These are phyloP conservation scores for Psophocarpus tetragonolobus DNA, from an alignment of 306 rosid genomes.

Conservation along the genomic window DNA sequence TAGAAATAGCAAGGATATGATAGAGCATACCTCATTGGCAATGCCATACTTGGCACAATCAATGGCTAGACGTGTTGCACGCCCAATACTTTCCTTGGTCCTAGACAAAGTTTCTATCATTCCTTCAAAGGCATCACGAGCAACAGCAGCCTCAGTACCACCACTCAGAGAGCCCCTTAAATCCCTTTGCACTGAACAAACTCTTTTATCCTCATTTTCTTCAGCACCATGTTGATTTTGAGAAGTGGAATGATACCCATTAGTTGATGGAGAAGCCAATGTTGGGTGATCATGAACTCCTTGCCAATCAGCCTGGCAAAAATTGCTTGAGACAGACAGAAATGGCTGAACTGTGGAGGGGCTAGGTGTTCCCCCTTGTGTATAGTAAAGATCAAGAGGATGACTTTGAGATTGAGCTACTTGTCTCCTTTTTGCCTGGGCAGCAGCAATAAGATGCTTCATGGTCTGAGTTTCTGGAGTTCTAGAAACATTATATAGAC, in stretches of 20 bases:
- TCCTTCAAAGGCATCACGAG: slow-evolving; percentile 97
- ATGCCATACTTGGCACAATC: slow-evolving; percentile 97
- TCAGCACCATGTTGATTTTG: slow-evolving; percentile 57
- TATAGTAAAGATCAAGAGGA: slow-evolving; percentile 46
- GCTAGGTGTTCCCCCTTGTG: slow-evolving; percentile 68
- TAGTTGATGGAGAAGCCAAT: slow-evolving; percentile 61
- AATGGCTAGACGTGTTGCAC: slow-evolving; percentile 96
- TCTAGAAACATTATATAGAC: slow-evolving; percentile 47
- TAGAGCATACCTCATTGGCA: slow-evolving; percentile 78
- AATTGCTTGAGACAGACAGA: slow-evolving; percentile 48
- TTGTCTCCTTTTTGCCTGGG: slow-evolving; percentile 86
- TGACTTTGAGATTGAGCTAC: slow-evolving; percentile 60
- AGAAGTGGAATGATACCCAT: slow-evolving; percentile 42
- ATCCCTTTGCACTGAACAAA: slow-evolving; percentile 61
- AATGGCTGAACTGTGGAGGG: slow-evolving; percentile 57
- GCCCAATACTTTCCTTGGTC: slow-evolving; percentile 94
- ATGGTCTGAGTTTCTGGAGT: slow-evolving; percentile 68
- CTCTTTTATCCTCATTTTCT: slow-evolving; percentile 69
- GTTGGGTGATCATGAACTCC: slow-evolving; percentile 45
- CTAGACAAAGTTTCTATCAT: slow-evolving; percentile 98
- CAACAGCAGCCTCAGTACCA: slow-evolving; percentile 89
- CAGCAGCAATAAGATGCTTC: slow-evolving; percentile 90
- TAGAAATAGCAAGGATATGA: background rate
- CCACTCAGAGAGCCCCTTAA: slow-evolving; percentile 77
- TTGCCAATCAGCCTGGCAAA: slow-evolving; percentile 50